Percentiles rank a stretch among this genome's conserved stretches.
Conservation (phyloP, 768 basidiomycete species). For the Tremella yokohamensis region DNA sequence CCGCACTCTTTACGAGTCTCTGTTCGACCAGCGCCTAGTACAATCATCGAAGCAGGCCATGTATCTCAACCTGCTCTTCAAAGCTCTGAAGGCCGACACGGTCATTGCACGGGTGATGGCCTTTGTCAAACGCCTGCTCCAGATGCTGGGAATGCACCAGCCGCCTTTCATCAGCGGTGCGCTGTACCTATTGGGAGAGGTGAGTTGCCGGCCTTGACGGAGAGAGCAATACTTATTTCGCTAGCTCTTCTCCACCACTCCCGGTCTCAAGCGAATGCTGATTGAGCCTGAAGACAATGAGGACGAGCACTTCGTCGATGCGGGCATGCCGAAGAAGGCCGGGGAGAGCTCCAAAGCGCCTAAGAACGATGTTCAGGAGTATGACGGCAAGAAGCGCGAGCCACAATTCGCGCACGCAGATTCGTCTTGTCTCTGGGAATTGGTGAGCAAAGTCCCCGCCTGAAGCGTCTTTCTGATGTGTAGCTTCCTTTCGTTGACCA, state of each 20-base stretch:
- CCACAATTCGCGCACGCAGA: conserved; percentile 80
- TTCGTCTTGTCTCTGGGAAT: conserved; percentile 78
- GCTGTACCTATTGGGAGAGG: conserved; percentile 74
- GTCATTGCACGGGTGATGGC: conserved; percentile 67
- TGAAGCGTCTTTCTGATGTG: not conserved
- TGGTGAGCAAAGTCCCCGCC: conserved; percentile 58
- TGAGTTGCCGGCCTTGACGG: conserved; percentile 54
- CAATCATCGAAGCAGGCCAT: conserved; percentile 89
- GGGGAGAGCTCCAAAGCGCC: conserved; percentile 6
- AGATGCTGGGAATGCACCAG: conserved; percentile 70
- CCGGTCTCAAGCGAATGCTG: conserved; percentile 57
- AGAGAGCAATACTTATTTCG: conserved; percentile 42
- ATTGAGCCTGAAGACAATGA: conserved; percentile 52
- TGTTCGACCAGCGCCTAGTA: conserved; percentile 75
- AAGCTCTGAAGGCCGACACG: conserved; percentile 70
- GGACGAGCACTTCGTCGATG: conserved; percentile 49
- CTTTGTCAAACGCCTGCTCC: conserved; percentile 76
- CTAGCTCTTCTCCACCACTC: conserved; percentile 58
- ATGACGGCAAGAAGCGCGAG: conserved; percentile 86
- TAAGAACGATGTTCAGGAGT: conserved; percentile 48
- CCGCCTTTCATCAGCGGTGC: conserved; percentile 87
- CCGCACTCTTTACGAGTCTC: conserved; percentile 81
- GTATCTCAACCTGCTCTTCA: conserved; percentile 92
- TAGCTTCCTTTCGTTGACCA: conserved; percentile 77
- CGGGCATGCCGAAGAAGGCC: conserved; percentile 21